These are phyloP conservation scores for Malus hybrid DNA, from an alignment of 331 rosid species.

Conservation along the genomic window DNA sequence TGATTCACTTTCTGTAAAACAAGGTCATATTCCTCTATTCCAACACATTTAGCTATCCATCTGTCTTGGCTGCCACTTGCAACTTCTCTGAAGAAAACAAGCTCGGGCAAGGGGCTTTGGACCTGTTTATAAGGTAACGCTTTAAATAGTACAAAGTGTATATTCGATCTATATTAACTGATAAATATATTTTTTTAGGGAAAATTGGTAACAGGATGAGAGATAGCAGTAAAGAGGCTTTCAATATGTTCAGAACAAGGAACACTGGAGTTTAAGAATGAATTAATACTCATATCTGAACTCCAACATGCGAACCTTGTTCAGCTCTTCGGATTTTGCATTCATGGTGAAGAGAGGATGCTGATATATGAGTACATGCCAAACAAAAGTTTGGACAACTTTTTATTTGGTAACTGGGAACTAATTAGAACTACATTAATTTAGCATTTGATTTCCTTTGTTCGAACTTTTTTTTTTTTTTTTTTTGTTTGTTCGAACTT, in stretches of 20 bases:
- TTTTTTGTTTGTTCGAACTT: neutral
- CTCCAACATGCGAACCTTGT: conserved; percentile 12
- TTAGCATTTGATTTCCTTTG: neutral
- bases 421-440: neutral
- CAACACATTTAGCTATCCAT: neutral
- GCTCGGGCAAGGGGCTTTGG: neutral
- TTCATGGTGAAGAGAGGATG: conserved; percentile 9
- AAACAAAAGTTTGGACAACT: conserved; percentile 4
- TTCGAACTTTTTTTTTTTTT: no score
- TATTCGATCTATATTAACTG: no score
- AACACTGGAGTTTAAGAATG: neutral
- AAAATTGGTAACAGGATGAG: neutral
- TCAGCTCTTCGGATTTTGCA: conserved; percentile 5
- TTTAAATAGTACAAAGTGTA: neutral
- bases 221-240: conserved; percentile 8
- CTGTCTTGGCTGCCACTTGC: neutral
- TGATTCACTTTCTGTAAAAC: no score
- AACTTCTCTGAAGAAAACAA: neutral
- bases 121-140: neutral
- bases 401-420: neutral
- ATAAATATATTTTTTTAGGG: neutral
- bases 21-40: no score
- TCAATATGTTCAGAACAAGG: conserved; percentile 6
- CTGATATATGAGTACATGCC: neutral
- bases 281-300: conserved; percentile 8